Percentiles rank a stretch among this genome's conserved stretches.
These are phyloP conservation scores for Chlorella sorokiniana DNA, from an alignment of 139 green algal genomes.

Conservation along the genomic window DNA sequence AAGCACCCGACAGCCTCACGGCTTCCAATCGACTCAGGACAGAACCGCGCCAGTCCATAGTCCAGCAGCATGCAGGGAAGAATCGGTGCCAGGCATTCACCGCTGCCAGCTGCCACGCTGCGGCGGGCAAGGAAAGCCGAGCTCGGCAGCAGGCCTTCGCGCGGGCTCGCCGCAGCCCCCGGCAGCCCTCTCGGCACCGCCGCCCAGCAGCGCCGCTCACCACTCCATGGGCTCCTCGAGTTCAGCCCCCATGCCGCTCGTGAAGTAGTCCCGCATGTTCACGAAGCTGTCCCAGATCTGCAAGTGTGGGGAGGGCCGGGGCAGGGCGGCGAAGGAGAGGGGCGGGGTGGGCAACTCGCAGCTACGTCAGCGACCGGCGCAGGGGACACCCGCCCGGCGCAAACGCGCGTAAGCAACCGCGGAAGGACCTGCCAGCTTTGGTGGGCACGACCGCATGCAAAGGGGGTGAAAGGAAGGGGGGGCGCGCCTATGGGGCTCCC, in stretches of 20 bases:
- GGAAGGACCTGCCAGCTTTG: too few species aligned
- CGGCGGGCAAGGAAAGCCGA: background rate
- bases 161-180: background rate
- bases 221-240: constrained; percentile 31
- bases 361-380: background rate
- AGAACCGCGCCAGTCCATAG: background rate
- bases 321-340: too few species aligned
- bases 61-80: too few species aligned
- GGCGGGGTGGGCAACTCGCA: too few species aligned
- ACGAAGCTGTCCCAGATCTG: constrained; percentile 21
- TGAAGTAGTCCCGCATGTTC: constrained; percentile 22
- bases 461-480: too few species aligned
- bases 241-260: background rate
- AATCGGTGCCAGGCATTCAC: too few species aligned
- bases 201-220: constrained; percentile 26
- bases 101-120: too few species aligned
- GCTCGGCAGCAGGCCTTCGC: too few species aligned
- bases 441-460: too few species aligned
- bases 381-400: too few species aligned
- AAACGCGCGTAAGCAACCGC: too few species aligned
- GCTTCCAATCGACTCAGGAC: background rate
- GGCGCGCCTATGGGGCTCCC: too few species aligned
- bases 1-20: background rate
- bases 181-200: background rate
- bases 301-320: background rate